Evolutionary conservation across 2,329 filamentous ascomycete species (phyloP), one percentile per base, ranked within the genome.

Genomic region (Exophiala phaeomuriformis): DNA sequence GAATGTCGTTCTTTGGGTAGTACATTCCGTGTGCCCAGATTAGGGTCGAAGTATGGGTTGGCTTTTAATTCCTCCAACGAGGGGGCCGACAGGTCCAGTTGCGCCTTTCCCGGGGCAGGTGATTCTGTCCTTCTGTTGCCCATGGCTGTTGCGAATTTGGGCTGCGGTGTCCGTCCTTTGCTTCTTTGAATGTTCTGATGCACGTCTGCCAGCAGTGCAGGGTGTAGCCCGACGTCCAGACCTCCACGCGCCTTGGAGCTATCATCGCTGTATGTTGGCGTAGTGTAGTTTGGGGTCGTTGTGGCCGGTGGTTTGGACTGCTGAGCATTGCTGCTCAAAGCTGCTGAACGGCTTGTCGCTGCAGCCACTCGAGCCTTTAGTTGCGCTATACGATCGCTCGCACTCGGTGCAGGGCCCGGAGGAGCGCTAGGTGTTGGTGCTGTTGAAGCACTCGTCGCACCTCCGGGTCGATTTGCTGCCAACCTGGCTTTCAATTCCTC

Each of bases 21-120:
- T 50, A 75, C 73, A 60, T 77, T 76, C 52, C 85, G 82, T 3
- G 77, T 73, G n/a, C 80, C 78, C 8, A 83, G 70, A 60, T 74
- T 84, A 5, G 85, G 77, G 64, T 94, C 88, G 61, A 86, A 90
- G 68, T 95, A 96, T 0, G 90, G 90, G 61, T 95, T 95, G 64
- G 77, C 79, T 57, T 74, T 77, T 19, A 77, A 76, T 60, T 82
- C 80, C 56, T 82, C 80, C 3, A 77, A 64, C 12, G 76, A 79
- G 3, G 79, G 79, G 1, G 76, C 79, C 2, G 78, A 78, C 33
- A 81, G 71, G 66, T 82, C 80, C 45, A 81, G 71, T 52, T 75
- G 75, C 44, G 72, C 75, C 64, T 77, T 77, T 53, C 62, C 50
- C 30, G 64, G 62, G 33, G 58, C 61, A 6, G 68, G 66, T 30